Evolutionary conservation across 805 yeast species (phyloP), one percentile per base, ranked within the genome.

Genomic region (Ogataea salicorniae): DNA sequence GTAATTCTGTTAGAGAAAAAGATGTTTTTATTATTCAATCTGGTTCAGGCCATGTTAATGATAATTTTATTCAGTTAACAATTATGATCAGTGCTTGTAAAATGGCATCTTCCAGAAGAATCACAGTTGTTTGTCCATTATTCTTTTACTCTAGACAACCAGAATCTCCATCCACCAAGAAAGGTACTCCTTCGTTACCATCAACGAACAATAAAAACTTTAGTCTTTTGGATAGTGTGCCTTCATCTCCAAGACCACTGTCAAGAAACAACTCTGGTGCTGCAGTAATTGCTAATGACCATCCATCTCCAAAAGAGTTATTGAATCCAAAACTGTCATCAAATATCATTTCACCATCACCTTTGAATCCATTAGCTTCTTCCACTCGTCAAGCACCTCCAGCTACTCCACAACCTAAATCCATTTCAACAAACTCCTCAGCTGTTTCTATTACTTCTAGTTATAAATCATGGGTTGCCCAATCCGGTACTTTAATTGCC

Each of bases 101-200:
- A 59, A 83, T 88, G 42, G 95, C 97, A 2, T 83, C 92, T 49
- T 96, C 97, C 14, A 80, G 79, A 48, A 75, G 92, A 48, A 95
- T 90, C 39, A 88, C 96, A 2, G 96, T 92, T 0, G 96, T 90
- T 31, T 73, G 87, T 66, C 99, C 99, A 4, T 74, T 90, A 51
- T 94, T 94, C 67, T 97, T 98, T 26, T 94, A 94, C 64, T 87
- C 96, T 3, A 77, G 99, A 61, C 99, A 94, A 67, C 95, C 97
- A 4, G 98, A 92, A 66, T 81, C 88, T 35, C 96, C 96, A 33
- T 86, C 85, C 60, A 81, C 87, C 48, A 77, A 78, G 60, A 77
- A 79, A 35, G 94, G 95, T 13, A 87, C 91, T 1, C 95, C 95
- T 8, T 69, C 73, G 40, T 64, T 73, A 15, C 61, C 72, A 9